Base-by-base conservation (phyloP, 805 yeast species). In the Nakazawaea laoshanensis region DNA sequence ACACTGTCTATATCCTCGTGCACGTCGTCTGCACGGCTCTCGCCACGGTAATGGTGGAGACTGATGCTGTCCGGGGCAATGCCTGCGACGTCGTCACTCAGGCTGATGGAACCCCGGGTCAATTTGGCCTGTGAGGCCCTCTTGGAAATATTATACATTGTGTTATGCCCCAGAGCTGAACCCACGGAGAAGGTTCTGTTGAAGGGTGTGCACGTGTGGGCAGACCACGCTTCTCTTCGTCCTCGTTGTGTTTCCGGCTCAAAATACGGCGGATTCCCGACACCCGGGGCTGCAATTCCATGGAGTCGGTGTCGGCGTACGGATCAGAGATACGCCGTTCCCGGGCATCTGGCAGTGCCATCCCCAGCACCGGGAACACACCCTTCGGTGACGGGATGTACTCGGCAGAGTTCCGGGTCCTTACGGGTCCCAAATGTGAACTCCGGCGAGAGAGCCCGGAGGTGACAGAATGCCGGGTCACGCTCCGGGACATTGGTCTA, bases 311-410 rank as follows among this genome's bases (percentile, higher is more conserved):
- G 3, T 29, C 38, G 8, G 15, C 7, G 43, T 46, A 44, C 7
- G 61, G 42, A 18, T 61, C 58, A 4, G 85, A 85, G 34, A 81
- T 74, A 0, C 77, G 61, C 28, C 56, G 57, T 44, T 81, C 88
- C 34, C 68, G 57, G 18, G 52, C 55, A 26, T 70, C 50, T 3
- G 89, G 81, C 8, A 61, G 63, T 1, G 84, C 87, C 89, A 82
- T 80, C 2, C 84, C 89, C 43, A 63, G 63, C 2, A 82, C 88
- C 0, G 94, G 92, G 55, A 81, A 82, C 1, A 81, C 87, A 39
- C 85, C 85, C 17, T 71, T 71, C 3, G 89, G 94, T 2, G 87
- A 77, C 41, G 71, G 54, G 5, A 55, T 33, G 19, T 31, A 12
- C 19, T 30, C 33, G 7, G 32, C 30, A 14, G 37, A 31, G 17